Base-by-base conservation (phyloP, 768 basidiomycete species). In the Vararia minispora region DNA sequence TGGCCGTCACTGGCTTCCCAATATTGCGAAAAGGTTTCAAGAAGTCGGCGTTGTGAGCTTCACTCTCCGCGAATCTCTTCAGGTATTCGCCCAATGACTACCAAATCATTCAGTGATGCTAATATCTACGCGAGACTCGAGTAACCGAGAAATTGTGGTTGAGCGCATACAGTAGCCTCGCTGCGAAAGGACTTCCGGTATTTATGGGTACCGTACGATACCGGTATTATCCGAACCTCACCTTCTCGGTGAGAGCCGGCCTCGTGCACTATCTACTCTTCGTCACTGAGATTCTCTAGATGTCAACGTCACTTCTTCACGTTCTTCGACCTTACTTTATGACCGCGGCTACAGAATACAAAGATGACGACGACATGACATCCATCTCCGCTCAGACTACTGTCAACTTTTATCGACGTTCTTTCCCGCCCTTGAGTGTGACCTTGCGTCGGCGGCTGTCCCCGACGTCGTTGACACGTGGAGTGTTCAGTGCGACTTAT, bases 161-260 rank as follows among this genome's bases (percentile, higher is more conserved):
- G n/a, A n/a, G n/a, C n/a, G n/a, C n/a, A n/a, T n/a, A n/a, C n/a
- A n/a, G n/a, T n/a, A n/a, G n/a, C n/a, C n/a, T n/a, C n/a, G n/a
- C 17, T 21, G 12, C 33, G 22, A 38, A 24, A 11, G 23, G 12
- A 4, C 40, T 40, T 6, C 23, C 33, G 17, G 40, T 37, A n/a
- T 22, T 90, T 27, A 52, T 74, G 18, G 84, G 82, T 26, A 85
- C 85, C 2, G 57, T 91, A 33, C 72, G 70, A 40, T 80, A 89
- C 56, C 82, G 86, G 49, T 76, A 74, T 51, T 84, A 83, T 21
- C 81, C 84, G 11, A 71, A 73, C 28, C 46, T 69, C 25, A 62
- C 54, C 46, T 53, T 65, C 17, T 60, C 68, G 52, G 64, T 64
- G 28, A 17, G 47, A 16, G 10, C 25, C 9, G 25, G 24, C 13